Evolutionary conservation across 176 grass and related monocot genomes (phyloP).

Genomic region (Thinopyrum elongatum): DNA sequence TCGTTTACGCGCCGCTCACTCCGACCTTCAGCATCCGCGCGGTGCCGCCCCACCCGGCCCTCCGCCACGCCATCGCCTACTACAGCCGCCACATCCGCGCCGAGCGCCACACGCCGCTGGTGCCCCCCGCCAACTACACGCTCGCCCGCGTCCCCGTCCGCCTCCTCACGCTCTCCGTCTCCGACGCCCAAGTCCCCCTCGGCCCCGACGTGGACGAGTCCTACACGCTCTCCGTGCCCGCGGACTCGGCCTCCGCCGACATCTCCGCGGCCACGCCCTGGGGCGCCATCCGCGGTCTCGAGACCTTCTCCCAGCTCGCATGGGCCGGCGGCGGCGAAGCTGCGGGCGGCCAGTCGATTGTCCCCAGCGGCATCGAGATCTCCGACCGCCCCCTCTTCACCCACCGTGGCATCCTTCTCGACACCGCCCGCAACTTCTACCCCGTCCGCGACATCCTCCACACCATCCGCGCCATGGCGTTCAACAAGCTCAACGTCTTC

Average conservation of each 20-base stretch:
- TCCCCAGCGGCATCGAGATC: slow-evolving; percentile 63
- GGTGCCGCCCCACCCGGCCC: slow-evolving; percentile 51
- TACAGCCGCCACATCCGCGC: slow-evolving; percentile 64
- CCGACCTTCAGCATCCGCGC: slow-evolving; percentile 64
- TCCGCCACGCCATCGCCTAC: slow-evolving; percentile 58
- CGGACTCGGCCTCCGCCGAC: slow-evolving; percentile 33
- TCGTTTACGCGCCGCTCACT: slow-evolving; percentile 52
- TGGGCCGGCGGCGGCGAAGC: slow-evolving; percentile 26
- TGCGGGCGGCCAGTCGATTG: slow-evolving; percentile 19
- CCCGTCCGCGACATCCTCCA: slow-evolving; percentile 63
- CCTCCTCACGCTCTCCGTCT: slow-evolving; percentile 56
- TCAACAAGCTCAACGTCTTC: slow-evolving; percentile 96
- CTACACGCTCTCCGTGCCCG: slow-evolving; percentile 63
- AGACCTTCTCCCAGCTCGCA: slow-evolving; percentile 80
- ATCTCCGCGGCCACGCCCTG: slow-evolving; percentile 62
- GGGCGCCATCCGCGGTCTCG: slow-evolving; percentile 83
- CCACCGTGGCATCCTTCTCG: slow-evolving; percentile 76
- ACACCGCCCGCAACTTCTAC: slow-evolving; percentile 82
- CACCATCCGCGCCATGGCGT: slow-evolving; percentile 78
- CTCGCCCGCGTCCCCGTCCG: slow-evolving; percentile 28
- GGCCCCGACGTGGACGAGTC: slow-evolving; percentile 70
- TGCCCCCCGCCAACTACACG: slow-evolving; percentile 43
- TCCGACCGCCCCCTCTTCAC: slow-evolving; percentile 63
- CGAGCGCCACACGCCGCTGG: slow-evolving; percentile 71
- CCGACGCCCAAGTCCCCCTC: slow-evolving; percentile 52